phyloP scores from a whole-genome alignment of 441 rosid species.

The Adansonia gregorii region DNA sequence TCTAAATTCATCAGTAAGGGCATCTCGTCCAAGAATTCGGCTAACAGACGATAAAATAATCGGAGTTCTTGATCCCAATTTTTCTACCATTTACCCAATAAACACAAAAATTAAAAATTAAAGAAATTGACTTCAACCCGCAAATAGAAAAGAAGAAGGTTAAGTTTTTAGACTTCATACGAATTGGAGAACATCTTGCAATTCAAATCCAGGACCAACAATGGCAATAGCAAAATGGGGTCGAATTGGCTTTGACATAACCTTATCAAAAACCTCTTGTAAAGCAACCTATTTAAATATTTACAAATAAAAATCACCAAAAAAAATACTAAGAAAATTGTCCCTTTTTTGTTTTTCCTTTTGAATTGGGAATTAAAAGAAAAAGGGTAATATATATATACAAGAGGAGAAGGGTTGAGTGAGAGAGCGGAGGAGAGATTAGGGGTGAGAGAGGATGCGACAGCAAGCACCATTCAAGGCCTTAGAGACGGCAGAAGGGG shows the following conservation, averaged over 20 bases:
- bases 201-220: constrained; percentile 37
- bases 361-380: background rate
- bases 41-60: constrained; percentile 50
- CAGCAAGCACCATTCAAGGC: constrained; percentile 53
- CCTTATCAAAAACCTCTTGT: constrained; percentile 65
- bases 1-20: constrained; percentile 45
- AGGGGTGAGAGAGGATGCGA: constrained; percentile 58
- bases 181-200: constrained; percentile 35
- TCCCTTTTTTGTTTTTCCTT: background rate
- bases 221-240: constrained; percentile 78
- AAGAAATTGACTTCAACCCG: background rate
- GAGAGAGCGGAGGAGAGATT: constrained; percentile 71
- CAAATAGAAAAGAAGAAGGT: background rate
- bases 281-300: constrained; percentile 47
- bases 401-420: constrained; percentile 43
- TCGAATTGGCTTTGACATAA: constrained; percentile 70
- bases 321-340: background rate
- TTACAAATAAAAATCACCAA: background rate
- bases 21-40: constrained; percentile 75
- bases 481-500: constrained; percentile 61
- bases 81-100: constrained; percentile 44
- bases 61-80: constrained; percentile 63
- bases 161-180: constrained; percentile 39
- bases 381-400: constrained; percentile 24
- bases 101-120: constrained; percentile 14